Evolutionary conservation across 169 alveolate genomes (phyloP).

Genomic region (Eimeria acervulina): DNA sequence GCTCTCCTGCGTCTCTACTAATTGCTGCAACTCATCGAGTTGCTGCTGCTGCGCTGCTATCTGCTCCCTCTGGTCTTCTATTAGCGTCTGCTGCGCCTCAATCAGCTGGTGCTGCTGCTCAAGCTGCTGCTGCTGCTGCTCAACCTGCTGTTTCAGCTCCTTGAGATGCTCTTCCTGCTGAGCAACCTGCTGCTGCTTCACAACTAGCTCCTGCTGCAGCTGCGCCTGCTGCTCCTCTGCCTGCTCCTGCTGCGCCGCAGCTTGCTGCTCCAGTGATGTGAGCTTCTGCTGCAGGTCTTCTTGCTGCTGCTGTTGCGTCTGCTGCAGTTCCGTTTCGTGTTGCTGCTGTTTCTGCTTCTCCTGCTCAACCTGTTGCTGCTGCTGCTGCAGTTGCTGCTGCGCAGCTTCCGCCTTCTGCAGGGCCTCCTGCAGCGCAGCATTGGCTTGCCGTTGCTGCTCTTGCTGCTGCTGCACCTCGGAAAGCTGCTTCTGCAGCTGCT

Average conservation of each 20-base stretch:
- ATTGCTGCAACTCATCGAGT: conserved; percentile 28
- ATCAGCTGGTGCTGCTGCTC: conserved; percentile 58
- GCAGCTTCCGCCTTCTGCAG: conserved; percentile 42
- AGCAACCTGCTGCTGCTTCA: conserved; percentile 38
- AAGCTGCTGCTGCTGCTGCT: conserved; percentile 64
- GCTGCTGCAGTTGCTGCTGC: conserved; percentile 37
- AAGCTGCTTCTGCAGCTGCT: conserved; percentile 43
- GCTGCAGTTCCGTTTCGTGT: conserved; percentile 47
- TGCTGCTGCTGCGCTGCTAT: conserved; percentile 55
- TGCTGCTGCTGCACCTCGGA: conserved; percentile 53
- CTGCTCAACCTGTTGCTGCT: conserved; percentile 31
- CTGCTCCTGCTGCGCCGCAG: conserved; percentile 62
- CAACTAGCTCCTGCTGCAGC: conserved; percentile 24
- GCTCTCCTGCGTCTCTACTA: conserved; percentile 33
- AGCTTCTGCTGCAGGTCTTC: conserved; percentile 35
- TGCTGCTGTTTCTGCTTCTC: conserved; percentile 40
- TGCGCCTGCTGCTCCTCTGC: conserved; percentile 27
- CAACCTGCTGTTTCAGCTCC: conserved; percentile 20
- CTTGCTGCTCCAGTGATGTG: not conserved
- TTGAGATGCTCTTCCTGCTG: conserved; percentile 27
- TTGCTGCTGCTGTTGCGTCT: conserved; percentile 27
- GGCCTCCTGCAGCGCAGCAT: conserved; percentile 54
- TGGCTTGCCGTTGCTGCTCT: conserved; percentile 27
- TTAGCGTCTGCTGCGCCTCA: not conserved
- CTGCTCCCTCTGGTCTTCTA: conserved; percentile 51